Evolutionary conservation across 1,139 yeast genomes (phyloP).

Genomic region (Spathaspora sp.): DNA sequence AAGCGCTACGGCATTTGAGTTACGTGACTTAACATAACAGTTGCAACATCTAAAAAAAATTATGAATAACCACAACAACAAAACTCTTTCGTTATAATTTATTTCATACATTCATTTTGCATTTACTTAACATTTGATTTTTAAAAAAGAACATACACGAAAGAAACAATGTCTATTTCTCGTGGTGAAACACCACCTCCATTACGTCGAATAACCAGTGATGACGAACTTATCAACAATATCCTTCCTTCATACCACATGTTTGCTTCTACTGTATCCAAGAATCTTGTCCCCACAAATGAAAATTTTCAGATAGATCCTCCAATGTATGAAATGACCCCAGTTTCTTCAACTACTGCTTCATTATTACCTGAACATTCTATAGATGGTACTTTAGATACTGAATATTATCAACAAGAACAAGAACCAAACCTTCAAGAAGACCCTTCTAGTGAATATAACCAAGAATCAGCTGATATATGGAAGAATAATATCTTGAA

Average conservation of each 20-base stretch:
- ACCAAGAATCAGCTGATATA: conserved; percentile 30
- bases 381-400: conserved; percentile 5
- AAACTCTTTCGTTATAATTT: background rate
- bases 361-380: conserved; percentile 12
- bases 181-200: background rate
- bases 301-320: conserved; percentile 46
- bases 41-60: background rate
- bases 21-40: background rate
- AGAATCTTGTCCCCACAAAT: conserved; percentile 35
- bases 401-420: conserved; percentile 21
- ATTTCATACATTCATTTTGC: background rate
- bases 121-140: background rate
- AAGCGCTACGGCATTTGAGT: background rate
- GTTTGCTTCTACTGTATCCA: conserved; percentile 46
- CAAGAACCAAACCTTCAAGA: conserved; percentile 1
- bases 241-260: conserved; percentile 49
- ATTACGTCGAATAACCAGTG: conserved; percentile 14
- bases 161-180: background rate
- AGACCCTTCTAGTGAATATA: conserved; percentile 11
- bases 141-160: background rate
- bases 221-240: conserved; percentile 36
- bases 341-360: conserved; percentile 22
- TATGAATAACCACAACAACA: background rate
- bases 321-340: conserved; percentile 43
- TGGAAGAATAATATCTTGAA: conserved; percentile 49